Evolutionary conservation across 306 rosid species (phyloP).

Genomic region (Prunus dulcis): DNA sequence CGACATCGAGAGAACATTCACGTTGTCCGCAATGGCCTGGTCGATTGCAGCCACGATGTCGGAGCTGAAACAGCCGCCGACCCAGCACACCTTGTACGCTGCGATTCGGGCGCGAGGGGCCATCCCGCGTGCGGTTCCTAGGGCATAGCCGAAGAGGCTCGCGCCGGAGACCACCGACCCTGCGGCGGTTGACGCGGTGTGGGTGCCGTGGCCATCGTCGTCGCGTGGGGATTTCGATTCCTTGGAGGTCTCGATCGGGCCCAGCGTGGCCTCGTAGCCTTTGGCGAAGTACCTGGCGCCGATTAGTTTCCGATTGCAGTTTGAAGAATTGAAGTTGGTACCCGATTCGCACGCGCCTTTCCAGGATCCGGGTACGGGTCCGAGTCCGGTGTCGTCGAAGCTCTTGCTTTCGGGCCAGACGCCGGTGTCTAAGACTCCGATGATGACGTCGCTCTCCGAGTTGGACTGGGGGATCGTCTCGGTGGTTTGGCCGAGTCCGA

Average conservation of each 20-base stretch:
- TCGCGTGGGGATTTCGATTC: conserved; percentile 66
- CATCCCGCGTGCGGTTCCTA: conserved; percentile 86
- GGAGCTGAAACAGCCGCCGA: conserved; percentile 45
- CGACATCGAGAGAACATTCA: conserved; percentile 64
- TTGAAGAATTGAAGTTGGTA: conserved; percentile 47
- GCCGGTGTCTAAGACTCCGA: conserved; percentile 72
- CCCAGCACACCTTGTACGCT: conserved; percentile 70
- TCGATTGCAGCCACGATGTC: conserved; percentile 72
- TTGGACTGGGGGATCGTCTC: conserved; percentile 24
- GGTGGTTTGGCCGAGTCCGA: conserved; percentile 50
- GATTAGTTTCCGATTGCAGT: conserved; percentile 67
- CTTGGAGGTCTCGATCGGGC: conserved; percentile 37
- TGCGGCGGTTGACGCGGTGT: conserved; percentile 69
- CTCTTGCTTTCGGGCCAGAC: conserved; percentile 94
- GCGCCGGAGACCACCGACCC: conserved; percentile 58
- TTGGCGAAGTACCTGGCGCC: conserved; percentile 62
- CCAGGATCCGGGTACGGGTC: conserved; percentile 68
- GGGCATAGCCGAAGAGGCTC: conserved; percentile 52
- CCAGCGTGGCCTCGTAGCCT: conserved; percentile 44
- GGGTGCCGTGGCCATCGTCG: conserved; percentile 79
- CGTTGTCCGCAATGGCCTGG: conserved; percentile 66
- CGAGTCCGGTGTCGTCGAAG: conserved; percentile 56
- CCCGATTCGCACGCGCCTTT: conserved; percentile 67
- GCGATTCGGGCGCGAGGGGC: conserved; percentile 66
- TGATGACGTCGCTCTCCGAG: conserved; percentile 35